Conservation (phyloP, 345 rosid species). For the Syzygium aqueum region DNA sequence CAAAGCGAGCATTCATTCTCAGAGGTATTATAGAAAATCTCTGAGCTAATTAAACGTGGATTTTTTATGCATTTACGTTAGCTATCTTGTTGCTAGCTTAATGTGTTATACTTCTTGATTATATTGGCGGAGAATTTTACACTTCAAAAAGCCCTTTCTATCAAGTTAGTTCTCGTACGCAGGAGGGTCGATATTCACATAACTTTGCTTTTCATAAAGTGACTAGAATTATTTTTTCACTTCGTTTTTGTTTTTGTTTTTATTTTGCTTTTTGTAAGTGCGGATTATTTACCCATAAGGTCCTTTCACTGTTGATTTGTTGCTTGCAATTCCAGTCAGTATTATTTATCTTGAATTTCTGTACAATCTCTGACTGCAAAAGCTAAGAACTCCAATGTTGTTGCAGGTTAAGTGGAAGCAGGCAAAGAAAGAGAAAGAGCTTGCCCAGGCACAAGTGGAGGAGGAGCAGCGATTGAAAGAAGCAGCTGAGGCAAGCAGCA, state of each 20-base stretch:
- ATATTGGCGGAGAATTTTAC: not conserved
- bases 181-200: not conserved
- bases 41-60: not conserved
- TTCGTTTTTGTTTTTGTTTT: not conserved
- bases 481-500: slow-evolving; percentile 7
- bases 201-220: not conserved
- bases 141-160: not conserved
- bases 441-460: slow-evolving; percentile 6
- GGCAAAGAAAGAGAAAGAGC: slow-evolving; percentile 5
- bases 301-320: not conserved
- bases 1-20: not conserved
- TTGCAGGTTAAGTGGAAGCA: slow-evolving; percentile 13
- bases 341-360: not conserved
- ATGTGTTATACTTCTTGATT: not conserved
- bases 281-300: not conserved
- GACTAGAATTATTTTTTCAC: not conserved
- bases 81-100: not conserved
- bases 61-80: not conserved
- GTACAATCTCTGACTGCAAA: not conserved
- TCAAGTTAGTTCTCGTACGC: not conserved
- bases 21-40: not conserved
- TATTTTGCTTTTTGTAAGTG: not conserved
- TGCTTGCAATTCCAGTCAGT: not conserved
- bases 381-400: not conserved
- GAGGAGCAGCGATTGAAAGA: slow-evolving; percentile 12